Conservation (phyloP, 2,329 filamentous ascomycete species). For the Hymenoscyphus occultus region DNA sequence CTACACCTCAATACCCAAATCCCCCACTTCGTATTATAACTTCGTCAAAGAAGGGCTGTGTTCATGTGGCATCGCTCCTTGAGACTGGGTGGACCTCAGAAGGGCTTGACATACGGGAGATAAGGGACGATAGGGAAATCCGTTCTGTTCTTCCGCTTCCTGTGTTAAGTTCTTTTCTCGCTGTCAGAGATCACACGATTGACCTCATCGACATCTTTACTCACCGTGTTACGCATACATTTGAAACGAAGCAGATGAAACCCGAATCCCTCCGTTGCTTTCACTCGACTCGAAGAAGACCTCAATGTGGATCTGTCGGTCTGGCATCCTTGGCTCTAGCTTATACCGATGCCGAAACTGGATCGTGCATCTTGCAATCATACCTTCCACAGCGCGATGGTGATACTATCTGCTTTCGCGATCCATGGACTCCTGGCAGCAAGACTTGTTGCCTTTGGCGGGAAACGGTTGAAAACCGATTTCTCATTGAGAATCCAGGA, state of each 20-base stretch:
- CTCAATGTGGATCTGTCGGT: constrained; percentile 53
- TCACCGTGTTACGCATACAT: constrained; percentile 57
- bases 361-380: constrained; percentile 63
- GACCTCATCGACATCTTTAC: constrained; percentile 60
- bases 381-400: constrained; percentile 54
- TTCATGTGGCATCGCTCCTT: constrained; percentile 47
- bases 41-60: constrained; percentile 48
- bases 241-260: constrained; percentile 56
- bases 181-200: constrained; percentile 54
- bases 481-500: constrained; percentile 60
- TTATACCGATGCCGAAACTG: constrained; percentile 58
- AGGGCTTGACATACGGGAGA: constrained; percentile 42
- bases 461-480: constrained; percentile 49
- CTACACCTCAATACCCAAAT: constrained; percentile 21
- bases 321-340: constrained; percentile 62
- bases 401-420: constrained; percentile 56
- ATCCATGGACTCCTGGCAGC: constrained; percentile 40
- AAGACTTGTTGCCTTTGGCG: constrained; percentile 50
- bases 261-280: constrained; percentile 59
- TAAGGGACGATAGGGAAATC: constrained; percentile 43
- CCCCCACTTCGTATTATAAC: constrained; percentile 43
- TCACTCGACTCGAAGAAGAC: constrained; percentile 50
- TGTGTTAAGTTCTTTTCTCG: constrained; percentile 56
- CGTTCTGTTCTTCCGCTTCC: constrained; percentile 59
- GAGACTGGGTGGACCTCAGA: constrained; percentile 49